These are phyloP conservation scores for Lichtheimia ornata DNA, from an alignment of 371 early-diverging fungal species.

Conservation along the genomic window DNA sequence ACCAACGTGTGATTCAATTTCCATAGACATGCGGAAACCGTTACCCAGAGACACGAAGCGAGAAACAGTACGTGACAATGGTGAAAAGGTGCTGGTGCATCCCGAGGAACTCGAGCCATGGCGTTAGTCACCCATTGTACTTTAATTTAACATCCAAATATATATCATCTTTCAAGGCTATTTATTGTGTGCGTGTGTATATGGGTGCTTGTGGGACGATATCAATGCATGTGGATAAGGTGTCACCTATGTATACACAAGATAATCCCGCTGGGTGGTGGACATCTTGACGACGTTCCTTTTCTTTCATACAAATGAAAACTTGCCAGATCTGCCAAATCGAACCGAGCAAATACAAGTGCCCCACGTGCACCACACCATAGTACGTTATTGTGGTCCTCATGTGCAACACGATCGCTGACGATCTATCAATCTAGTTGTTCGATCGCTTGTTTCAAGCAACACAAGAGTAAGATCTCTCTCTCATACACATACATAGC, in stretches of 20 bases:
- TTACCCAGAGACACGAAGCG: constrained; percentile 74
- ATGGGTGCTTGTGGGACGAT: too few relatives aligned
- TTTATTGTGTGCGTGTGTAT: too few relatives aligned
- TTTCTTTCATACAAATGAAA: neutral
- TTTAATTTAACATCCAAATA: neutral
- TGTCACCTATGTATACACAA: neutral
- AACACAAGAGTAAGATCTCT: constrained; percentile 34
- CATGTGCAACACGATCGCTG: too few relatives aligned
- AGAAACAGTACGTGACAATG: constrained; percentile 65
- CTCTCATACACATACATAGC: neutral
- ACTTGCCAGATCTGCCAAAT: constrained; percentile 26
- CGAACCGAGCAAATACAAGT: constrained; percentile 40
- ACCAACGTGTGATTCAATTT: neutral
- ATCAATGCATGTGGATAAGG: too few relatives aligned
- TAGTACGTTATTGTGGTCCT: constrained; percentile 27
- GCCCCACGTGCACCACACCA: constrained; percentile 35
- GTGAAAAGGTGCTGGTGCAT: constrained; percentile 58
- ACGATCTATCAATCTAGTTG: constrained; percentile 22
- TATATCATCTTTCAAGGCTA: too few relatives aligned
- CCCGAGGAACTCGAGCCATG: constrained; percentile 61
- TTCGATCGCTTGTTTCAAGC: constrained; percentile 41
- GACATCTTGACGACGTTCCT: neutral
- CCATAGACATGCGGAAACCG: constrained; percentile 88
- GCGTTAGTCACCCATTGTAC: constrained; percentile 23
- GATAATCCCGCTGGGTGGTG: neutral